phyloP scores from a whole-genome alignment of 352 stramenopile species.

The Phytophthora litchii region DNA sequence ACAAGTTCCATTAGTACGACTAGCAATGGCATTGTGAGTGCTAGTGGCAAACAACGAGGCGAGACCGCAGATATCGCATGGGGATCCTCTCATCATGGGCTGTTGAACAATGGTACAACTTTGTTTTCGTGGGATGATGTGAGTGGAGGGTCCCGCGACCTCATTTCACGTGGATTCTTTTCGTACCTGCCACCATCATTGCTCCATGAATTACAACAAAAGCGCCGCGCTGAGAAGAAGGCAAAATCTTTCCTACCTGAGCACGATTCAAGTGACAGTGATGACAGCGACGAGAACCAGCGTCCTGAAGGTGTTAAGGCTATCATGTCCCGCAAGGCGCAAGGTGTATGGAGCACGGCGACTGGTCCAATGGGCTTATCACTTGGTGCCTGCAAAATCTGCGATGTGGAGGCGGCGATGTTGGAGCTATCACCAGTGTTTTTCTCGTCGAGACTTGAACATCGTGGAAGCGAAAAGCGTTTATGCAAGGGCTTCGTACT shows the following conservation, averaged over 20 bases:
- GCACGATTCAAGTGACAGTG: constrained; percentile 26
- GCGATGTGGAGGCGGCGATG: constrained; percentile 69
- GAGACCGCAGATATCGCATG: constrained; percentile 56
- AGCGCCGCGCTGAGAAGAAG: constrained; percentile 32
- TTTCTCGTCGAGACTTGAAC: constrained; percentile 53
- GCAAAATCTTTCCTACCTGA: constrained; percentile 25
- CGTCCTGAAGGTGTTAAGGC: constrained; percentile 36
- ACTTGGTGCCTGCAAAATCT: constrained; percentile 65
- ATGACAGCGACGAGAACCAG: constrained; percentile 35
- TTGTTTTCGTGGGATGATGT: constrained; percentile 80
- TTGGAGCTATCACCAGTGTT: constrained; percentile 64
- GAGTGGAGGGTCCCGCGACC: constrained; percentile 56
- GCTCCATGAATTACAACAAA: constrained; percentile 47
- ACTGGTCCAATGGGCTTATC: constrained; percentile 59
- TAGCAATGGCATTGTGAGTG: constrained; percentile 3
- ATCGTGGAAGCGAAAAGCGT: constrained; percentile 52
- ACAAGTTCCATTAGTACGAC: background rate
- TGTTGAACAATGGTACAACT: constrained; percentile 24
- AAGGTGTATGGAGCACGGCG: constrained; percentile 73
- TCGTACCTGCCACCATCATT: constrained; percentile 53
- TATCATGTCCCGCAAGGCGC: constrained; percentile 47
- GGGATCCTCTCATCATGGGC: constrained; percentile 39
- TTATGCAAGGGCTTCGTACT: constrained; percentile 79
- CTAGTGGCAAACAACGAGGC: constrained; percentile 41
- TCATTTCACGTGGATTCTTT: constrained; percentile 74